Base-by-base conservation (phyloP, 129 eudicot genomes). In the Ambrosia artemisiifolia region DNA sequence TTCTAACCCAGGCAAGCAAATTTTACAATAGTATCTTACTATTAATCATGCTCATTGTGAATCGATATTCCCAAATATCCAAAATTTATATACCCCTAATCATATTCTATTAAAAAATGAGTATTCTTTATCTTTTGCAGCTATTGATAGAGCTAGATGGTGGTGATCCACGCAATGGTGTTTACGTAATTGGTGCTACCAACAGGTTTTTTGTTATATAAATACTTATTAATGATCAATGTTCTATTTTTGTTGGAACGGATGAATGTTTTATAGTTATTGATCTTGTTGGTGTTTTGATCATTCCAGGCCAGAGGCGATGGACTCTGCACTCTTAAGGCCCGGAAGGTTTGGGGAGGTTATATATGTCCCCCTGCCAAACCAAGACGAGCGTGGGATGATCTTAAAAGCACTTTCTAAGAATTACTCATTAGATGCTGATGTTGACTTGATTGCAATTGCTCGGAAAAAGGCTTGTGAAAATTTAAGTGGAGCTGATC, bases 171-270 rank as follows among this genome's bases (percentile, higher is more conserved):
- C 69, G 93, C 44, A 68, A 73, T 36, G 97, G 97, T 14, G 97
- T 91, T 77, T 91, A 80, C 70, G 80, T 90, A 11, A 90, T 90
- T 80, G 93, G 93, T 69, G 96, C 97, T 34, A 91, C 97, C 49
- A 91, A 91, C 78, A 85, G 96, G 97, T 91, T 63, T 28, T 3
- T 69, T 42, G 18, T 18, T 5, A 13, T 59, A 6, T 50, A 60
- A 46, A 32, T 36, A 54, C 38, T 63, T 35, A 24, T 56, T 12
- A 35, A 18, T 67, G 19, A 35, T 6, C 28, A 24, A 24, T 24
- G 28, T 24, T 24, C 28, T 24, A 24, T 24, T 24, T 24, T 24
- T 24, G 28, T 24, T 24, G 28, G 28, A 24, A 24, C 28, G 28
- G 28, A 24, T 24, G 28, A 44, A 14, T 38, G 10, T 1, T 10